Conservation (phyloP, 2,329 filamentous ascomycete genomes). For the Pestalotiopsis fici region DNA sequence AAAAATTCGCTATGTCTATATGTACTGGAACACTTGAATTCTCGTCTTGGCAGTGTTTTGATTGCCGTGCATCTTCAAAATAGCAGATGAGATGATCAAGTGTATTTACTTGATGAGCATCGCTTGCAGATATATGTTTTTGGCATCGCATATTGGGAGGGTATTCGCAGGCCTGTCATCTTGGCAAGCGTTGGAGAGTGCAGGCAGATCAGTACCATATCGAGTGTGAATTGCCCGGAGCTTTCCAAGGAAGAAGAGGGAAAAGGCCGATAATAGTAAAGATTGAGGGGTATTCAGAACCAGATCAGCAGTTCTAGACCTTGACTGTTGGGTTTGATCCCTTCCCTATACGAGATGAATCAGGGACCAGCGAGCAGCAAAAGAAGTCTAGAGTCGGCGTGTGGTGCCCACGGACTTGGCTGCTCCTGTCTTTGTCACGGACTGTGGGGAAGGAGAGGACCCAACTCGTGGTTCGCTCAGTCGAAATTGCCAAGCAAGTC, state of each 20-base stretch:
- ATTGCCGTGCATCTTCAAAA: no score
- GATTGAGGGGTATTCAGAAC: neutral
- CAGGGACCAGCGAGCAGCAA: neutral
- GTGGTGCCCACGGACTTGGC: neutral
- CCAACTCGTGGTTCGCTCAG: neutral
- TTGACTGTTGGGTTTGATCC: neutral
- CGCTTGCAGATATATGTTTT: neutral
- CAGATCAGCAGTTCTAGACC: constrained; percentile 2
- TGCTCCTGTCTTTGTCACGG: neutral
- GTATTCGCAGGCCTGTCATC: neutral
- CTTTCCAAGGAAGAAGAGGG: neutral
- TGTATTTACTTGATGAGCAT: neutral
- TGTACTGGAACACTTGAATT: no score
- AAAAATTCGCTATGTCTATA: no score
- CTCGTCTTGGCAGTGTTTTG: no score
- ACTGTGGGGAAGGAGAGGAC: neutral
- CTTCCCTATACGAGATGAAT: neutral
- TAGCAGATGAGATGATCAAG: no score
- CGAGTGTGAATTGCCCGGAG: neutral
- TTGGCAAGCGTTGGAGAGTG: neutral
- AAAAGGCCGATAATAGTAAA: neutral
- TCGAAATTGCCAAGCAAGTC: neutral
- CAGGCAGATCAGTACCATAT: neutral
- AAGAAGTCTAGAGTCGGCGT: neutral
- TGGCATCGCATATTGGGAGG: neutral